Evolutionary conservation across 306 rosid genomes (phyloP).

Genomic region (Mimosa pudica): DNA sequence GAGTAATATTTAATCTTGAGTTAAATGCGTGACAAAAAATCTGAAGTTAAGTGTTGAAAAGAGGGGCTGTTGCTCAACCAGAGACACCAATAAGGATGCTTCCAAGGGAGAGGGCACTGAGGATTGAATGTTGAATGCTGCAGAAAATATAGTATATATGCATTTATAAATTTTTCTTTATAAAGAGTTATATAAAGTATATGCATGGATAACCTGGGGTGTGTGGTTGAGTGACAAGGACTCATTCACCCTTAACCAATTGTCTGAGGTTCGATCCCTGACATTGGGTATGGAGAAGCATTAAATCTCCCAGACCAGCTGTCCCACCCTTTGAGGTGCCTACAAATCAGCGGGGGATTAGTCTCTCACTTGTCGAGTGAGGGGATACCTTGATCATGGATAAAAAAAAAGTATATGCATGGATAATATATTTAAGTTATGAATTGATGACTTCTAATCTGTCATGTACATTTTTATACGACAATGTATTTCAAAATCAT

Average conservation of each 20-base stretch:
- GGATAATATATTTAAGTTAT: conserved; percentile 33
- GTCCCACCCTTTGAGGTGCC: too few relatives aligned
- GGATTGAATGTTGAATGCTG: conserved; percentile 7
- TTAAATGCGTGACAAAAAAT: too few relatives aligned
- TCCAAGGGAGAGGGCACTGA: conserved; percentile 11
- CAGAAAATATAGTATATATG: not conserved
- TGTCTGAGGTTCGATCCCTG: too few relatives aligned
- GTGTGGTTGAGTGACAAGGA: too few relatives aligned
- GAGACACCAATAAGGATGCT: conserved; percentile 39
- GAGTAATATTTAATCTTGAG: too few relatives aligned
- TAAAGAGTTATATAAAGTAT: not conserved
- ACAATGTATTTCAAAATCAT: not conserved
- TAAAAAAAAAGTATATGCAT: not conserved
- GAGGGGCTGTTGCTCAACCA: conserved; percentile 24
- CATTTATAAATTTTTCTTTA: not conserved
- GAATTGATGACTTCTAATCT: not conserved
- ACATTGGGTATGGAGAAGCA: too few relatives aligned
- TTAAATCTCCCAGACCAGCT: too few relatives aligned
- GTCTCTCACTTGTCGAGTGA: too few relatives aligned
- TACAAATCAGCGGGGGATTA: too few relatives aligned
- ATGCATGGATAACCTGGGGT: conserved; percentile 35
- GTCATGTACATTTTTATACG: not conserved
- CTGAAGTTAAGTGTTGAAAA: conserved; percentile 4
- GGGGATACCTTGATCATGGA: too few relatives aligned
- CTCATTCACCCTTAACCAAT: too few relatives aligned